Evolutionary conservation across 441 rosid species (phyloP), one percentile per base, ranked within the genome.

Genomic region (Bruguiera hainesii): DNA sequence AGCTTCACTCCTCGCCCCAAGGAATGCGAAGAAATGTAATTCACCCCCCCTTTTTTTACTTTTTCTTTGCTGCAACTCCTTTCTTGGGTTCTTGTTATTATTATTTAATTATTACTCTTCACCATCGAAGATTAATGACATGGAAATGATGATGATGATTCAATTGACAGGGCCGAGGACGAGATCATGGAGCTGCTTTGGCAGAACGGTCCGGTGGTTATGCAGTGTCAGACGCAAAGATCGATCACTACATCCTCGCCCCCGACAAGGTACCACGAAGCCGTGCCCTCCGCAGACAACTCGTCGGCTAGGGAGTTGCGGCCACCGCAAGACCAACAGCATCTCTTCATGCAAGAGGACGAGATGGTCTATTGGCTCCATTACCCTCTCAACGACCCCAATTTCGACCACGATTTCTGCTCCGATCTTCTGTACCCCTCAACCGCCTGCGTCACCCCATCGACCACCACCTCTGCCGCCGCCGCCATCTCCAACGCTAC

Each of bases 281-380:
- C 76, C 19, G 52, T 65, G 2, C 58, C 67, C 29, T 72, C 68
- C 1, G 29, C 71, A 9, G 71, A 69, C 37, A 82, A 61, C 15
- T 35, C 77, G 13, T 29, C 70, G 42, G 69, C 76, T 2, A 75
- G 56, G 56, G 75, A 73, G 76, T 66, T 77, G 62, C 85, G 64
- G 35, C 42, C 81, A 7, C 33, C 77, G 0, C 37, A 69, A 46
- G 28, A 53, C 0, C 78, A 68, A 1, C 77, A 70, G 1, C 76
- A 71, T 63, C 83, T 88, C 30, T 88, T 93, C 66, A 86, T 91
- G 64, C 96, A 91, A 46, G 97, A 93, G 75, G 96, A 88, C 55
- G 98, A 93, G 76, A 89, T 91, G 96, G 73, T 90, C 25, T 82
- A 95, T 5, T 91, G 98, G 98, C 93, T 89, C 71, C 91, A 84